Evolutionary conservation across 345 rosid species (phyloP).

Genomic region (Brassica cretica): DNA sequence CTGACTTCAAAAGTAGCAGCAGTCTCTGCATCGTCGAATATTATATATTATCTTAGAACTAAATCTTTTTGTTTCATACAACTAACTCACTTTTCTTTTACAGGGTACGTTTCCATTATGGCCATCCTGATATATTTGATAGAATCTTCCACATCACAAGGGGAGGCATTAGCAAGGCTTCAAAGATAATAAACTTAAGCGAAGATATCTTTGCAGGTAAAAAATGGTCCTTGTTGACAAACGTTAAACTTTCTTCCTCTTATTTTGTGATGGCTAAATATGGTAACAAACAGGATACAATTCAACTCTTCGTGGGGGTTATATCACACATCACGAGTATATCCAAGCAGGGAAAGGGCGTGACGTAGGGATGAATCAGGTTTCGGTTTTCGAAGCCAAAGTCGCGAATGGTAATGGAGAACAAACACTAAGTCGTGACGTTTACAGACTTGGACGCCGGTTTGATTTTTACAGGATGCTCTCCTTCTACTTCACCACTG

Average conservation of each 20-base stretch:
- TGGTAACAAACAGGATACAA: constrained; percentile 66
- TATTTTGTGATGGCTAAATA: constrained; percentile 32
- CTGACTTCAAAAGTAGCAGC: constrained; percentile 11
- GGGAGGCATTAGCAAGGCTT: constrained; percentile 98
- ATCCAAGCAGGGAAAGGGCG: constrained; percentile 98
- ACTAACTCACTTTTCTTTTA: constrained; percentile 22
- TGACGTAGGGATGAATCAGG: constrained; percentile 95
- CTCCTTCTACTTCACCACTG: constrained; percentile 94
- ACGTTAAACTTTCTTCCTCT: neutral
- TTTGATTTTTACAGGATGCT: constrained; percentile 98
- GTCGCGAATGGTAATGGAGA: constrained; percentile 98
- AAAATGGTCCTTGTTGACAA: constrained; percentile 15
- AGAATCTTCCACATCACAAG: constrained; percentile 95
- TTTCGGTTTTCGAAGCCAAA: constrained; percentile 89
- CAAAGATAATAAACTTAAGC: constrained; percentile 83
- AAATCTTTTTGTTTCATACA: neutral
- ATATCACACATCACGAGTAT: constrained; percentile 90
- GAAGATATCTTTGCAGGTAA: constrained; percentile 96
- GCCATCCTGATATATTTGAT: constrained; percentile 98
- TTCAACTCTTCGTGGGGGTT: constrained; percentile 91
- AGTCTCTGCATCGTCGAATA: neutral
- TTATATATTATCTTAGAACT: neutral
- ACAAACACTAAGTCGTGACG: constrained; percentile 95
- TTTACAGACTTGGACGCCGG: constrained; percentile 85
- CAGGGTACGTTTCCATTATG: constrained; percentile 99